Evolutionary conservation across 345 rosid genomes (phyloP).

Genomic region (Arabidopsis suecica): DNA sequence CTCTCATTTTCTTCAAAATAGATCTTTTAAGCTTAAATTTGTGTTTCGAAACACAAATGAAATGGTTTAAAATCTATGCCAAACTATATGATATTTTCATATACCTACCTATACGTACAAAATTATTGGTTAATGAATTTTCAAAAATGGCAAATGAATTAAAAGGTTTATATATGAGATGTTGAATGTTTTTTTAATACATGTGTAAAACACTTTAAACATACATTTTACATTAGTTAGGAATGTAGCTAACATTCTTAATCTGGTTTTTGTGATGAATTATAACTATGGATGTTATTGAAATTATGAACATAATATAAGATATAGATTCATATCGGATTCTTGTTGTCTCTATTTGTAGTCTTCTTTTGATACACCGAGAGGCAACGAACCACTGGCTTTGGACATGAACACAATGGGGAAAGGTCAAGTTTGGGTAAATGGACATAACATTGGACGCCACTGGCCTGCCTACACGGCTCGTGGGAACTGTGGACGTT

Average conservation of each 20-base stretch:
- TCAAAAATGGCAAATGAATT: too few relatives aligned
- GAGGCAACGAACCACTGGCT: slow-evolving; percentile 44
- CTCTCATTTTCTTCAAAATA: background rate
- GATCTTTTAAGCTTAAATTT: background rate
- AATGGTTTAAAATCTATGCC: background rate
- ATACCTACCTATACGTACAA: too few relatives aligned
- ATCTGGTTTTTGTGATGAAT: background rate
- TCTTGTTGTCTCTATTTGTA: slow-evolving; percentile 43
- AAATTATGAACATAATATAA: background rate
- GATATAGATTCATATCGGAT: background rate
- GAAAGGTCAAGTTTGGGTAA: slow-evolving; percentile 50
- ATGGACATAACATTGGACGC: slow-evolving; percentile 47
- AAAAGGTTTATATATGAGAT: background rate
- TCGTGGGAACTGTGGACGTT: slow-evolving; percentile 35
- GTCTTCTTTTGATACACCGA: slow-evolving; percentile 33
- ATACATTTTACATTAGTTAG: slow-evolving; percentile 5
- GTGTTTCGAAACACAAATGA: background rate
- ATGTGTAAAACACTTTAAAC: background rate
- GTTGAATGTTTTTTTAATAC: background rate
- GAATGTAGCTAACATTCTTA: background rate
- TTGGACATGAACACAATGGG: slow-evolving; percentile 49
- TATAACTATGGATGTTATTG: background rate
- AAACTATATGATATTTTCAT: background rate
- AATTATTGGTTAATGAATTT: too few relatives aligned
- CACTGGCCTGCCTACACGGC: slow-evolving; percentile 49